phyloP scores from a whole-genome alignment of 345 rosid genomes.

The Salix suchowensis region DNA sequence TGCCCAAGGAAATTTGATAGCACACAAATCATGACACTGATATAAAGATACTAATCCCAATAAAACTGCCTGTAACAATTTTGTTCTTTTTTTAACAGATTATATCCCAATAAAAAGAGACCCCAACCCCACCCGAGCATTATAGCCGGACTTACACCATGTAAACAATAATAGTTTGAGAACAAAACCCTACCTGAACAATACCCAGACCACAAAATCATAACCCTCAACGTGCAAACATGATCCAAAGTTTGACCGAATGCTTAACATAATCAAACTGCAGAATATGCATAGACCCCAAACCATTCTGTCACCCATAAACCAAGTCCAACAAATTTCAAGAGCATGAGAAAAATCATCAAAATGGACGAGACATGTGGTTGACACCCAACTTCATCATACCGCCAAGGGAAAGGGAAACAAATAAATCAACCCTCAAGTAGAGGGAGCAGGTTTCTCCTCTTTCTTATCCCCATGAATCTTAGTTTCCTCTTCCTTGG shows the following conservation, averaged over 20 bases:
- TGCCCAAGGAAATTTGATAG: background rate
- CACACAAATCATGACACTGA: background rate
- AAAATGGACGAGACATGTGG: slow-evolving; percentile 9
- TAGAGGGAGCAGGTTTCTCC: slow-evolving; percentile 40
- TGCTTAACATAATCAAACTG: slow-evolving; percentile 29
- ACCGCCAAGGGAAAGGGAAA: slow-evolving; percentile 9
- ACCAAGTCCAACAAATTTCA: slow-evolving; percentile 3
- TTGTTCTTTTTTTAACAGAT: background rate
- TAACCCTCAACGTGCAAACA: slow-evolving; percentile 34
- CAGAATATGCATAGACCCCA: slow-evolving; percentile 21
- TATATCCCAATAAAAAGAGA: no score
- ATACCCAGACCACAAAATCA: slow-evolving; percentile 19
- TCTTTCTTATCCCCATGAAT: slow-evolving; percentile 46
- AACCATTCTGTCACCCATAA: slow-evolving; percentile 23
- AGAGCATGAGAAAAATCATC: slow-evolving; percentile 7
- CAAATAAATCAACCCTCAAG: slow-evolving; percentile 25
- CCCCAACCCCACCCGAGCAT: no score
- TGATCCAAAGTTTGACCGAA: slow-evolving; percentile 24
- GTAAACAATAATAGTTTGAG: slow-evolving; percentile 5
- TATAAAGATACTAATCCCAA: background rate
- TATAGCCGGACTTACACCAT: slow-evolving; percentile 7
- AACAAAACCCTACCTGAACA: slow-evolving; percentile 13
- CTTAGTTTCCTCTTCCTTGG: slow-evolving; percentile 31
- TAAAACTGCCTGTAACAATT: background rate
- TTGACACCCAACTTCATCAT: slow-evolving; percentile 4